Conservation (phyloP, 345 rosid genomes). For the Lepidium sativum region DNA sequence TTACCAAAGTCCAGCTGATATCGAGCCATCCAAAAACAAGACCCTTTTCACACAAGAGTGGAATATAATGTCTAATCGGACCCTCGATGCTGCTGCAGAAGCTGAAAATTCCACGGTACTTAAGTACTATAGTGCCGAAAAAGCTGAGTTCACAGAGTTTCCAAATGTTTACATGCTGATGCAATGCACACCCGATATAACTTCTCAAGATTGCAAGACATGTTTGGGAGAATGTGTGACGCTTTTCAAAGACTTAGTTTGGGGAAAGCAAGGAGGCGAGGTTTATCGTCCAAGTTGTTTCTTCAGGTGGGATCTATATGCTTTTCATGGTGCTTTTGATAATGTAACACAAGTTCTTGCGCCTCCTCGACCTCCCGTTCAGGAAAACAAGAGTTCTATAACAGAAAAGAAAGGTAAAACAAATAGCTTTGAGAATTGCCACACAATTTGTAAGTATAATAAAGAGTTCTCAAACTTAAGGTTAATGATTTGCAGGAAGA, state of each 20-base stretch:
- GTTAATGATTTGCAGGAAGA: background rate
- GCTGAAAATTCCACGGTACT: slow-evolving; percentile 5
- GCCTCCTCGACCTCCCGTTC: background rate
- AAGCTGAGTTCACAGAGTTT: background rate
- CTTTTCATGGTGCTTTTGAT: background rate
- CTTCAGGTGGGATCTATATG: slow-evolving; percentile 37
- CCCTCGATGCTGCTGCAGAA: background rate
- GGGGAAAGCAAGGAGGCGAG: slow-evolving; percentile 30
- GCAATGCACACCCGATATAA: slow-evolving; percentile 44
- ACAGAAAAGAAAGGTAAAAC: background rate
- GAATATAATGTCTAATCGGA: background rate
- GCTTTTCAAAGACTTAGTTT: slow-evolving; percentile 2
- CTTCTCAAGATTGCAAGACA: slow-evolving; percentile 8
- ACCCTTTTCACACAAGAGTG: slow-evolving; percentile 23
- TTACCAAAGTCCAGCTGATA: background rate
- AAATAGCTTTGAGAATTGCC: background rate
- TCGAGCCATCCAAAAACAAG: background rate
- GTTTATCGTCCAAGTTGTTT: slow-evolving; percentile 31
- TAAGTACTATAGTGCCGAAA: slow-evolving; percentile 25
- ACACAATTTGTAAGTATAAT: background rate
- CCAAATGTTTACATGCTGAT: slow-evolving; percentile 21
- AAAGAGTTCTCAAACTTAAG: background rate
- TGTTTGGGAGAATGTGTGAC: slow-evolving; percentile 15
- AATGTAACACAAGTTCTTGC: background rate
- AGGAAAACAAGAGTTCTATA: background rate